phyloP scores from a whole-genome alignment of 78 protist genomes.

The Polysphondylium violaceum region DNA sequence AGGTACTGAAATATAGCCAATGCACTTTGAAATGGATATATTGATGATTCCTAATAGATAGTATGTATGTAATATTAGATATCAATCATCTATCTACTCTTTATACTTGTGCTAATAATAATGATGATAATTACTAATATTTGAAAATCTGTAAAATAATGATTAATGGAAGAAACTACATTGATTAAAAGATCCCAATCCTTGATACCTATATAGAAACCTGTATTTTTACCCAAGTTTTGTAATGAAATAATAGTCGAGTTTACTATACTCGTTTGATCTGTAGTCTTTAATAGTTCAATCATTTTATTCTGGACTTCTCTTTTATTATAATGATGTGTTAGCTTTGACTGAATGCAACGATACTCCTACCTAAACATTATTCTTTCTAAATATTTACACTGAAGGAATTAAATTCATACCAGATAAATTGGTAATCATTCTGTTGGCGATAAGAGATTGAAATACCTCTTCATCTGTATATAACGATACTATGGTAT shows the following conservation, averaged over 20 bases:
- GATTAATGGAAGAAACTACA: background rate
- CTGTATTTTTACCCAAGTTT: background rate
- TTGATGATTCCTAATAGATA: background rate
- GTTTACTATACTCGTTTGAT: background rate
- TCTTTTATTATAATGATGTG: background rate
- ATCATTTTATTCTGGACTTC: background rate
- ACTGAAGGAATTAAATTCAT: slow-evolving; percentile 12
- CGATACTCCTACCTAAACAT: too few species aligned
- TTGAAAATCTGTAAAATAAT: background rate
- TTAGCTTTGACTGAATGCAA: background rate
- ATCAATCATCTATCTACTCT: background rate
- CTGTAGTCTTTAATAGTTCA: background rate
- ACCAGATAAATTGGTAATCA: slow-evolving; percentile 9
- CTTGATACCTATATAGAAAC: background rate
- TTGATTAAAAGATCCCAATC: background rate
- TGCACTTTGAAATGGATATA: slow-evolving; percentile 2
- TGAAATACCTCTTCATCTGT: slow-evolving; percentile 28
- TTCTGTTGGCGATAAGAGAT: background rate
- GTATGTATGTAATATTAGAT: too few species aligned
- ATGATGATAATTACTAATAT: too few species aligned
- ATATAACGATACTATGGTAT: background rate
- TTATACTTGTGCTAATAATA: too few species aligned
- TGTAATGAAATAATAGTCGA: background rate
- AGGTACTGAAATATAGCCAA: background rate
- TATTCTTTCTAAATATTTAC: background rate